A percentile compares a stretch with the other conserved stretches of the same genome.
These are phyloP conservation scores for Aspergillus candidus DNA, from an alignment of 2,329 filamentous ascomycete species.

Conservation along the genomic window DNA sequence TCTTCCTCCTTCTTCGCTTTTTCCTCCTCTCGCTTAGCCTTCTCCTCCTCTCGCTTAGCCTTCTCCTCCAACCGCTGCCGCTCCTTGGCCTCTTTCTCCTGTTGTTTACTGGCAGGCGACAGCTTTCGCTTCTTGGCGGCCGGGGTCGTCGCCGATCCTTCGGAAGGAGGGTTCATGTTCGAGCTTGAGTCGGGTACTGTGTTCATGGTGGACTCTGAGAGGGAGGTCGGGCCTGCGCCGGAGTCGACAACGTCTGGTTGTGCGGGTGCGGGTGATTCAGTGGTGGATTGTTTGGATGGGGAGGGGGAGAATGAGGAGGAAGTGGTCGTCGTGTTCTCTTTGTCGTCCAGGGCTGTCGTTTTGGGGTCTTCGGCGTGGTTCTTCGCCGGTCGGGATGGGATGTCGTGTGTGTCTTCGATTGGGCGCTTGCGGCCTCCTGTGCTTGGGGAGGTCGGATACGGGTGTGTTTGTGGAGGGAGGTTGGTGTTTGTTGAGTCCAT, in stretches of 20 bases:
- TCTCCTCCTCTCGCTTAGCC: constrained; percentile 30
- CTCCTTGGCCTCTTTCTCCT: constrained; percentile 27
- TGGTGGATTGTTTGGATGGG: too few species aligned
- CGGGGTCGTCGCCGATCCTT: constrained; percentile 4
- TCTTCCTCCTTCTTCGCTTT: constrained; percentile 33
- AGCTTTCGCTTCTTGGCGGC: constrained; percentile 29
- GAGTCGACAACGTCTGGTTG: too few species aligned
- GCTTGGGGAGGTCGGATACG: constrained; percentile 13
- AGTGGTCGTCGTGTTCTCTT: too few species aligned
- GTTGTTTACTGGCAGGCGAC: constrained; percentile 22
- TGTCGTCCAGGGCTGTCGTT: constrained; percentile 11
- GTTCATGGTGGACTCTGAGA: background rate
- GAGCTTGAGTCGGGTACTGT: background rate
- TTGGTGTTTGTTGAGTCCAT: constrained; percentile 17
- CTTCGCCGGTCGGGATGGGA: constrained; percentile 8
- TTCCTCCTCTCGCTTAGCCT: constrained; percentile 30
- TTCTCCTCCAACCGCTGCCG: constrained; percentile 30
- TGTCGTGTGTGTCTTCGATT: constrained; percentile 21
- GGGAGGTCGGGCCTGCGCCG: background rate
- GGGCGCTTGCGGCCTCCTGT: constrained; percentile 23
- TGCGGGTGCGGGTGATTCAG: too few species aligned
- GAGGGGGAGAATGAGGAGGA: too few species aligned
- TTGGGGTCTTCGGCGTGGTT: constrained; percentile 4
- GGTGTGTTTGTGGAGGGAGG: constrained; percentile 15
- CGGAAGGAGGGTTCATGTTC: background rate